Evolutionary conservation across 495 filamentous ascomycete species (phyloP), one percentile per base, ranked within the genome.

Genomic region (Aspergillus campestris): DNA sequence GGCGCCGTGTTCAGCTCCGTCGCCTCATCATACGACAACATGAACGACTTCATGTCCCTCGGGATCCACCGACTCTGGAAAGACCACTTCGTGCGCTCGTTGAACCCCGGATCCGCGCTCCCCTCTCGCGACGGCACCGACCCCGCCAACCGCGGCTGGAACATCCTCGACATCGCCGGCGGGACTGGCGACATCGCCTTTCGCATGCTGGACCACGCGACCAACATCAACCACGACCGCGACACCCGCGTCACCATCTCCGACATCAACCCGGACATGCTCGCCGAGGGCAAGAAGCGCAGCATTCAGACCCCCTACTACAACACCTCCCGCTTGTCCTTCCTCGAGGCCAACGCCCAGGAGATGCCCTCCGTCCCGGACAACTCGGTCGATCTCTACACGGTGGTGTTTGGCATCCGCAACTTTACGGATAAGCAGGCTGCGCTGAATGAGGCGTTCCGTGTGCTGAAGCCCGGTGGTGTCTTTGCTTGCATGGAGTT

Each of bases 1-100:
- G 83, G 81, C 53, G 79, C 79, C 34, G 92, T 98, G 49, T 98
- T 97, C 74, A 92, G 89, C 66, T 94, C 87, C 60, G 91, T 98
- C 40, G 91, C 92, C 53, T 79, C 87, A 39, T 87, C 82, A 27
- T 86, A 92, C 73, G 90, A 96, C 62, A 81, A 80, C 52, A 98
- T 98, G 92, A 98, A 98, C 76, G 92, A 98, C 65, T 79, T 96
- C 40, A 97, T 98, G 92, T 96, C 90, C 34, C 80, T 97, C 24
- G 89, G 89, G 31, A 89, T 94, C 69, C 92, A 98, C 67, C 86
- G 92, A 11, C 72, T 97, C 39, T 98, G 92, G 92, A 98, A 98
- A 77, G 92, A 96, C 67, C 80, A 94, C 69, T 98, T 97, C 65
- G 92, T 97, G 34, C 82, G 89, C 45, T 83, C 83, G 15, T 76